Conservation (phyloP, 768 basidiomycete species). For the Amanita rimosa region DNA sequence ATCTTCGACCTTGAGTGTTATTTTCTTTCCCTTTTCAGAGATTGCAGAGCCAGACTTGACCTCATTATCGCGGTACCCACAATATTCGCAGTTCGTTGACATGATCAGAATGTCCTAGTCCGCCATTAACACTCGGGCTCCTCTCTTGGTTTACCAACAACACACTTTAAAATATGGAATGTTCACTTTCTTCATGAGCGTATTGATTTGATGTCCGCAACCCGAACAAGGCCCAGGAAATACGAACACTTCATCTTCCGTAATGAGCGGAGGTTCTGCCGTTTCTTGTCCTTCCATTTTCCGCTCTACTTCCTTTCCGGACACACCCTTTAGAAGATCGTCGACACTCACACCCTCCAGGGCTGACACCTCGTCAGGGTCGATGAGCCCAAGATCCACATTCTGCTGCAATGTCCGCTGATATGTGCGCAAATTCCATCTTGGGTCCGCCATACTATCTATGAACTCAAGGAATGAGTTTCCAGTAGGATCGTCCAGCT, state of each 20-base stretch:
- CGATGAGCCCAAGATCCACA: slow-evolving; percentile 60
- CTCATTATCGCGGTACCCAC: slow-evolving; percentile 97
- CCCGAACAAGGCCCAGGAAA: slow-evolving; percentile 86
- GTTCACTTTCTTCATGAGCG: slow-evolving; percentile 90
- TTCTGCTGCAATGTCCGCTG: slow-evolving; percentile 75
- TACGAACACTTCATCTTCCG: slow-evolving; percentile 78
- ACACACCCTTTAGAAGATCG: slow-evolving; percentile 1
- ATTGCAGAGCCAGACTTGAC: slow-evolving; percentile 92
- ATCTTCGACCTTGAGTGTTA: slow-evolving; percentile 86
- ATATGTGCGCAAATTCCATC: slow-evolving; percentile 86
- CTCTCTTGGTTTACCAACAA: neutral
- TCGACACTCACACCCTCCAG: neutral
- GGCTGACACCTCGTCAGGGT: slow-evolving; percentile 25
- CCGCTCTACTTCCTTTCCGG: slow-evolving; percentile 8
- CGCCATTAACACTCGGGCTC: neutral
- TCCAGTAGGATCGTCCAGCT: slow-evolving; percentile 86
- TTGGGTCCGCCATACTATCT: slow-evolving; percentile 80
- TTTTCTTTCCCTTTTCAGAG: slow-evolving; percentile 75
- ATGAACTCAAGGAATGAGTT: slow-evolving; percentile 95
- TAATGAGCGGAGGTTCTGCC: slow-evolving; percentile 20
- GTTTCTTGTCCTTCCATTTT: slow-evolving; percentile 11
- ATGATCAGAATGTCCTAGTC: slow-evolving; percentile 88
- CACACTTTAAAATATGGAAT: slow-evolving; percentile 95
- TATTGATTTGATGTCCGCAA: slow-evolving; percentile 75
- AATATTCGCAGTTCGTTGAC: slow-evolving; percentile 93